Evolutionary conservation across 2,329 filamentous ascomycete species (phyloP).

Genomic region (Penicillium vulpinum): DNA sequence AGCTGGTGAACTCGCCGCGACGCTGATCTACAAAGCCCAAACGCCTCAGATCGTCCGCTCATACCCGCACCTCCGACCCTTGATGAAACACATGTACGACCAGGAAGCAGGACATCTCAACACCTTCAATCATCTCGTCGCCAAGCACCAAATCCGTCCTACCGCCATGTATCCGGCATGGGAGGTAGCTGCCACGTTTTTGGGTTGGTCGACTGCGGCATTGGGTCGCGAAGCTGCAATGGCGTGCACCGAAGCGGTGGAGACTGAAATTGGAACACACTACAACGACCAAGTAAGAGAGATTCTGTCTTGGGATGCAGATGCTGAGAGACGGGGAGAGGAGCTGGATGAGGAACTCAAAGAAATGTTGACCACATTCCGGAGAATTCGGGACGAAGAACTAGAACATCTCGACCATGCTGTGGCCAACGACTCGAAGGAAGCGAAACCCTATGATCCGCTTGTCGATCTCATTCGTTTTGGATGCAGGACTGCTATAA

Average conservation of each 20-base stretch:
- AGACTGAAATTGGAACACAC: slow-evolving; percentile 95
- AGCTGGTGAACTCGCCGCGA: slow-evolving; percentile 94
- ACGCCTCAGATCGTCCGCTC: slow-evolving; percentile 75
- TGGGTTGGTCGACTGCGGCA: slow-evolving; percentile 87
- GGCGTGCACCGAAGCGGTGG: slow-evolving; percentile 97
- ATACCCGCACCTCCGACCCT: slow-evolving; percentile 80
- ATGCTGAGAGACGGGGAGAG: slow-evolving; percentile 75
- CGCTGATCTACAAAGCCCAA: slow-evolving; percentile 89
- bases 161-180: slow-evolving; percentile 92
- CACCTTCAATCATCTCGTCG: slow-evolving; percentile 81
- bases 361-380: slow-evolving; percentile 69
- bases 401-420: slow-evolving; percentile 95
- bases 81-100: slow-evolving; percentile 98
- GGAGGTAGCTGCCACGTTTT: slow-evolving; percentile 72
- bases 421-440: slow-evolving; percentile 86
- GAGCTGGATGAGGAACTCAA: slow-evolving; percentile 76
- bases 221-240: slow-evolving; percentile 93
- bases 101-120: slow-evolving; percentile 86
- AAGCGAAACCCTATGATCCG: slow-evolving; percentile 85
- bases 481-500: slow-evolving; percentile 91
- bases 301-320: slow-evolving; percentile 75
- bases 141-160: slow-evolving; percentile 84
- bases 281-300: slow-evolving; percentile 90
- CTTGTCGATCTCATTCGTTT: slow-evolving; percentile 82
- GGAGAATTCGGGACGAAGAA: slow-evolving; percentile 90